phyloP scores from a whole-genome alignment of 805 yeast genomes.

The Metschnikowia noctiluminum region DNA sequence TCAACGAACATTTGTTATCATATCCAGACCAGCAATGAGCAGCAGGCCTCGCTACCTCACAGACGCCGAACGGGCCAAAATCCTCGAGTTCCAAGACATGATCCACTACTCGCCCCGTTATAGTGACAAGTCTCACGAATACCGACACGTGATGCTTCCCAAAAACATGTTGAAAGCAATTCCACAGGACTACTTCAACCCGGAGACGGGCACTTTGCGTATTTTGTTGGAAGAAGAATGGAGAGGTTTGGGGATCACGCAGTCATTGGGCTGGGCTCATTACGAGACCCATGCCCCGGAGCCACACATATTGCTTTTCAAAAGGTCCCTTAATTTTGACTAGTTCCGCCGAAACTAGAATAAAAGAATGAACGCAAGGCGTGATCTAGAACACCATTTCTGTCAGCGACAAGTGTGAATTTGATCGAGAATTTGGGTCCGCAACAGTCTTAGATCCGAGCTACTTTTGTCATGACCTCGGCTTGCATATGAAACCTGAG shows the following conservation, averaged over 20 bases:
- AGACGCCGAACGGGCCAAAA: conserved; percentile 79
- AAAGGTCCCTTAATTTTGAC: conserved; percentile 58
- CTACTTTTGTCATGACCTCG: no score
- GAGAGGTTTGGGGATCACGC: conserved; percentile 98
- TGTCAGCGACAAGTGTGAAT: no score
- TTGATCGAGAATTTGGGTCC: no score
- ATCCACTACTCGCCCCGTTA: conserved; percentile 94
- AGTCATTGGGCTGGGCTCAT: conserved; percentile 96
- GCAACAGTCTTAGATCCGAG: no score
- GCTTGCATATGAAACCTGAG: no score
- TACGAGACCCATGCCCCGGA: conserved; percentile 98
- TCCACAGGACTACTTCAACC: conserved; percentile 90
- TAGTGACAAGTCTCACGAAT: conserved; percentile 88
- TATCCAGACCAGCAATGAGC: conserved; percentile 22
- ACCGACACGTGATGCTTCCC: conserved; percentile 96
- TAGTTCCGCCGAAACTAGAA: conserved; percentile 20
- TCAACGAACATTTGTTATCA: neutral
- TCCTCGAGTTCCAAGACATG: conserved; percentile 86
- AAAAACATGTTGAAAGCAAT: conserved; percentile 91
- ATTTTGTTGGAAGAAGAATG: conserved; percentile 94
- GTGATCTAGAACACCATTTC: neutral
- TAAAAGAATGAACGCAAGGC: neutral
- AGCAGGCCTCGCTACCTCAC: conserved; percentile 71
- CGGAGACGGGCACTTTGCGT: conserved; percentile 90
- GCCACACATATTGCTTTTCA: conserved; percentile 89